Conservation (phyloP, 1,139 yeast genomes). For the Yamadazyma dendronema region DNA sequence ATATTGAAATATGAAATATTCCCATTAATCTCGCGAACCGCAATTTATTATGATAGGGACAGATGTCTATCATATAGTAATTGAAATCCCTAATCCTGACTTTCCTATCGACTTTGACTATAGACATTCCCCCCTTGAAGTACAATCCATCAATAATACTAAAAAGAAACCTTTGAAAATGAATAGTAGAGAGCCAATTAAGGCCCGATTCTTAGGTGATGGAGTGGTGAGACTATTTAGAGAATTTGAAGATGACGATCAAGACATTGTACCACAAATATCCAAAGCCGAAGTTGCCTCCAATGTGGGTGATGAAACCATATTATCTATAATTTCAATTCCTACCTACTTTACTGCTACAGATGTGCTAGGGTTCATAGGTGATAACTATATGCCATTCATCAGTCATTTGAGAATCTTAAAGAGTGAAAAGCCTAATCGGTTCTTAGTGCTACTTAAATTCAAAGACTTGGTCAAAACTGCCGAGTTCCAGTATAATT, state of each 20-base stretch:
- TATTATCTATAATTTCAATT: slow-evolving; percentile 77
- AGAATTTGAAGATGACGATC: slow-evolving; percentile 34
- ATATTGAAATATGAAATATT: too few species aligned
- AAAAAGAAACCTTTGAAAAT: slow-evolving; percentile 16
- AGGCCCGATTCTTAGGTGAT: slow-evolving; percentile 61
- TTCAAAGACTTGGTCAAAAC: slow-evolving; percentile 60
- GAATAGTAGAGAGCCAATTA: slow-evolving; percentile 44
- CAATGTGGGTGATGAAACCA: slow-evolving; percentile 53
- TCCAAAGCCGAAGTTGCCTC: slow-evolving; percentile 5
- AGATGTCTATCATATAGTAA: slow-evolving; percentile 39
- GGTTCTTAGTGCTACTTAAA: slow-evolving; percentile 77
- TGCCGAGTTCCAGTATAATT: slow-evolving; percentile 58
- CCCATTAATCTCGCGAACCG: neutral
- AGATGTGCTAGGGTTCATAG: slow-evolving; percentile 78
- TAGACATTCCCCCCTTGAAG: slow-evolving; percentile 30
- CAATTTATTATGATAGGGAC: slow-evolving; percentile 45
- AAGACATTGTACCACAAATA: slow-evolving; percentile 2
- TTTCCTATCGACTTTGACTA: slow-evolving; percentile 24
- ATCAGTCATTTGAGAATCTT: slow-evolving; percentile 75
- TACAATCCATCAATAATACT: slow-evolving; percentile 29
- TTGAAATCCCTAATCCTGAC: slow-evolving; percentile 21
- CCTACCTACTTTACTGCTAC: slow-evolving; percentile 88
- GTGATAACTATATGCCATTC: slow-evolving; percentile 52
- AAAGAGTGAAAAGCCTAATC: slow-evolving; percentile 62
- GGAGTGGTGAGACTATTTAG: slow-evolving; percentile 73